These are phyloP conservation scores for Scytalidium sp. DNA, from an alignment of 2,329 filamentous ascomycete genomes.

Conservation along the genomic window DNA sequence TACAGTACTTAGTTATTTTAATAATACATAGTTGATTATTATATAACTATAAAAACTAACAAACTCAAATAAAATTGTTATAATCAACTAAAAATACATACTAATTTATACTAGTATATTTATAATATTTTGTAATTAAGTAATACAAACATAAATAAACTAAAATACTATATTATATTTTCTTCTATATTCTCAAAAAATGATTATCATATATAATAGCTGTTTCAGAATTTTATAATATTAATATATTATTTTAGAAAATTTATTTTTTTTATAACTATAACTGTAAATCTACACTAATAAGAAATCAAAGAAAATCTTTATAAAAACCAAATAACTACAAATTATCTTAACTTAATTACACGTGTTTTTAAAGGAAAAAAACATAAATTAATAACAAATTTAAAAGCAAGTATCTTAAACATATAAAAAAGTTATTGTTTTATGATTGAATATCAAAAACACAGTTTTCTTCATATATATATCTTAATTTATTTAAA, in stretches of 20 bases:
- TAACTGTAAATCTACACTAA: background rate
- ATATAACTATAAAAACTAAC: too few relatives aligned
- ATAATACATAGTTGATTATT: background rate
- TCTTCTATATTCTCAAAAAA: too few relatives aligned
- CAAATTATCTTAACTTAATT: constrained; percentile 1
- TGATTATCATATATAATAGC: background rate
- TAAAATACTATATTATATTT: background rate
- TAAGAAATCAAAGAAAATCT: constrained; percentile 2
- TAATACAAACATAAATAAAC: background rate
- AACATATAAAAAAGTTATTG: constrained; percentile 2
- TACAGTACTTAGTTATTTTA: background rate
- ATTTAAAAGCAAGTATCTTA: background rate
- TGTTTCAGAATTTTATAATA: background rate
- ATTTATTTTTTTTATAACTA: background rate
- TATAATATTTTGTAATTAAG: too few relatives aligned
- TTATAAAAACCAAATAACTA: background rate
- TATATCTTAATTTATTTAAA: background rate
- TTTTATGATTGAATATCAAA: constrained; percentile 8
- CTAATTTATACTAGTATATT: too few relatives aligned
- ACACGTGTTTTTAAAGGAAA: constrained; percentile 2
- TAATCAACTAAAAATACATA: too few relatives aligned
- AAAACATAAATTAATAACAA: background rate
- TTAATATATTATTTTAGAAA: background rate
- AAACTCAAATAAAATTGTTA: too few relatives aligned
- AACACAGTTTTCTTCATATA: constrained; percentile 3